Evolutionary conservation across 2,329 filamentous ascomycete species (phyloP).

Genomic region (Trichophyton equinum): DNA sequence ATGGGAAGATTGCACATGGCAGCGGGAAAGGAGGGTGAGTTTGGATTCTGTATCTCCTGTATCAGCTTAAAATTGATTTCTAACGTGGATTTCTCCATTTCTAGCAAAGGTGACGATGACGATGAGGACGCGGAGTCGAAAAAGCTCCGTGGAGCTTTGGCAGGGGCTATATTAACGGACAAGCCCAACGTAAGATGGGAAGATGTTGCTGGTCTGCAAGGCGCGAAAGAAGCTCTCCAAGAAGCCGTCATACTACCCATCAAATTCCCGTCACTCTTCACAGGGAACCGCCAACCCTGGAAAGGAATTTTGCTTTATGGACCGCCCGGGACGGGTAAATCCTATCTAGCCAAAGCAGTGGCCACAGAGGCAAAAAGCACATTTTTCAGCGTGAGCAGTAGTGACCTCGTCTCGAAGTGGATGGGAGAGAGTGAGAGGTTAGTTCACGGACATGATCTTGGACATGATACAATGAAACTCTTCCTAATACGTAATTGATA

Average conservation of each 20-base stretch:
- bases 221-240: slow-evolving; percentile 90
- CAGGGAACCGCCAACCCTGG: slow-evolving; percentile 93
- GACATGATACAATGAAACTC: neutral
- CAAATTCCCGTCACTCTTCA: slow-evolving; percentile 94
- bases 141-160: slow-evolving; percentile 82
- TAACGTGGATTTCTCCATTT: neutral
- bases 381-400: slow-evolving; percentile 97
- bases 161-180: slow-evolving; percentile 85
- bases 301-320: slow-evolving; percentile 95
- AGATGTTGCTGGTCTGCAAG: slow-evolving; percentile 88
- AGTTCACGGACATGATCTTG: slow-evolving; percentile 15
- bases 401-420: slow-evolving; percentile 96
- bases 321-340: slow-evolving; percentile 93
- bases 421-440: slow-evolving; percentile 99
- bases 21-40: slow-evolving; percentile 44
- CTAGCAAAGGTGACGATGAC: slow-evolving; percentile 41
- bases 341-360: slow-evolving; percentile 91
- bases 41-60: neutral
- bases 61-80: neutral
- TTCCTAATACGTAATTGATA: neutral
- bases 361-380: slow-evolving; percentile 98
- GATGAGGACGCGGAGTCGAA: slow-evolving; percentile 82
- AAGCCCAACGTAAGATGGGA: slow-evolving; percentile 97
- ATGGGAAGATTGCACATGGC: slow-evolving; percentile 39
- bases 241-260: slow-evolving; percentile 96